Conservation (phyloP, 1,284 basidiomycete species). For the Chalciporus sp. region DNA sequence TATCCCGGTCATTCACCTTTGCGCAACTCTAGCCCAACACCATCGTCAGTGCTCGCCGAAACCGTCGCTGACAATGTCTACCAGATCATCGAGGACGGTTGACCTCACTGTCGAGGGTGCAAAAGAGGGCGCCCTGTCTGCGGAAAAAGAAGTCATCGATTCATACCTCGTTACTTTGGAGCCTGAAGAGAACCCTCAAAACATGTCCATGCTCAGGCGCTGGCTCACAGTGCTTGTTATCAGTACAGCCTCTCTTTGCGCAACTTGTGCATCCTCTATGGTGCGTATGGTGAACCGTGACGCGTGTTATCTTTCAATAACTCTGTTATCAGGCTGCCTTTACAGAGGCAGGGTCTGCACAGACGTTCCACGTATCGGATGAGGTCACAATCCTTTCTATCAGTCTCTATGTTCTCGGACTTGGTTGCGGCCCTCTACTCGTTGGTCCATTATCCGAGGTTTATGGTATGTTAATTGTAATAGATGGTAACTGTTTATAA, state of each 20-base stretch:
- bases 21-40: background rate
- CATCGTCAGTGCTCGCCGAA: background rate
- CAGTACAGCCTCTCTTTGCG: conserved; percentile 57
- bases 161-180: conserved; percentile 41
- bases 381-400: conserved; percentile 72
- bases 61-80: background rate
- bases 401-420: conserved; percentile 69
- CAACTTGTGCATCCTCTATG: conserved; percentile 73
- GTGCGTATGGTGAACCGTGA: conserved; percentile 39
- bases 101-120: conserved; percentile 12
- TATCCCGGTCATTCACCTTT: background rate
- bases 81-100: conserved; percentile 7
- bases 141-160: conserved; percentile 8
- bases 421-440: conserved; percentile 49
- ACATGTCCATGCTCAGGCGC: conserved; percentile 47
- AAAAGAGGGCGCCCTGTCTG: background rate
- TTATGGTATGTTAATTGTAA: conserved; percentile 37
- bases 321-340: conserved; percentile 56
- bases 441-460: conserved; percentile 54
- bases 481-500: conserved; percentile 30
- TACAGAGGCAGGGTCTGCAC: conserved; percentile 62
- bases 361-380: conserved; percentile 60
- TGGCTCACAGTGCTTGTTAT: conserved; percentile 63
- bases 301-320: background rate
- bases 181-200: conserved; percentile 54